These are phyloP conservation scores for Kwoniella sp. DNA, from an alignment of 768 basidiomycete genomes.

Conservation along the genomic window DNA sequence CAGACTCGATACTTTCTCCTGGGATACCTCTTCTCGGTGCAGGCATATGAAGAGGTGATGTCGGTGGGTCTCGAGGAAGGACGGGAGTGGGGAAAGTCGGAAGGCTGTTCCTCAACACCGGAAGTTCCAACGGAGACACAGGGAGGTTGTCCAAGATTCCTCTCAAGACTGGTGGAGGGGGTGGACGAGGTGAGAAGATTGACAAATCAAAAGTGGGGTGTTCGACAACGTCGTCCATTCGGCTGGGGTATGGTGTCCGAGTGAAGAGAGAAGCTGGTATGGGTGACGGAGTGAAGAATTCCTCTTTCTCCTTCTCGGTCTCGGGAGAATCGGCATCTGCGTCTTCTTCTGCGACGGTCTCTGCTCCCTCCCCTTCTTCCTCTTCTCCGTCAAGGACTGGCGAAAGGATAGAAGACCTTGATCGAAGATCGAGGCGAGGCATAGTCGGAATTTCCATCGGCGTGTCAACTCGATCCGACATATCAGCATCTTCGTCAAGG, in stretches of 20 bases:
- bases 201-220: constrained; percentile 11
- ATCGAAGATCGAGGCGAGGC: constrained; percentile 7
- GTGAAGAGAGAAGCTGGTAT: not conserved
- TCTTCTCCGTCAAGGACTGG: constrained; percentile 5
- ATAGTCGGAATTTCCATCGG: constrained; percentile 13
- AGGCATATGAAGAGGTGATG: constrained; percentile 14
- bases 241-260: constrained; percentile 3
- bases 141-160: constrained; percentile 13
- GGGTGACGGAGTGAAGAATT: constrained; percentile 20
- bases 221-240: not conserved
- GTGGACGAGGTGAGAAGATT: constrained; percentile 24
- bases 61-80: constrained; percentile 7
- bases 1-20: constrained; percentile 10
- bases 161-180: constrained; percentile 9
- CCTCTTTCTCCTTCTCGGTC: constrained; percentile 3
- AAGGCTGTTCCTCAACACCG: constrained; percentile 5
- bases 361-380: constrained; percentile 8
- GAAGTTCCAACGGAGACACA: constrained; percentile 20
- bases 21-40: constrained; percentile 8
- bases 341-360: not conserved
- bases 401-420: not conserved
- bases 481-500: not conserved
- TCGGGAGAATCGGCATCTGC: not conserved
- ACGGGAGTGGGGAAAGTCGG: not conserved
- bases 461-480: constrained; percentile 12